A percentile compares a stretch with the other conserved stretches of the same genome.
phyloP scores from a whole-genome alignment of 2,329 filamentous ascomycete species.

The Ophiocordyceps sinensis region DNA sequence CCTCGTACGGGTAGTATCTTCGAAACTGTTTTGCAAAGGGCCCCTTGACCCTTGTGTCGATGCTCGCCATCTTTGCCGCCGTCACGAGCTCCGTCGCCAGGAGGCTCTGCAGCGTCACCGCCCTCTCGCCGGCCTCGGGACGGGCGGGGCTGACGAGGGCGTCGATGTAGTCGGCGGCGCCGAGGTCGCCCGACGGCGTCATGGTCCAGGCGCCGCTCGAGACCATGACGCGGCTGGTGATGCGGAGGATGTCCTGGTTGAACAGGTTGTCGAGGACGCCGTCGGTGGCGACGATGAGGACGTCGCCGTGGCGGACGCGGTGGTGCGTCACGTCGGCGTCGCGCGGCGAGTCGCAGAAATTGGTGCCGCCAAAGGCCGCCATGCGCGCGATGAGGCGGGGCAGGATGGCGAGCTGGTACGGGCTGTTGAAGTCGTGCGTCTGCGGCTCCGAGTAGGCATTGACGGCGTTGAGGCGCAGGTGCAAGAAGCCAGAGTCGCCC shows the following conservation, averaged over 20 bases:
- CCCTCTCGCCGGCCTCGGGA: constrained; percentile 10
- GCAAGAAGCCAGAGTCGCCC: constrained; percentile 86
- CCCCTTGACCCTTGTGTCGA: constrained; percentile 69
- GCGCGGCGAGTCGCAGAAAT: constrained; percentile 68
- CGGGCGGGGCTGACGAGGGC: constrained; percentile 18
- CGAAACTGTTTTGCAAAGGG: constrained; percentile 94
- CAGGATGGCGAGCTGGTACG: constrained; percentile 84
- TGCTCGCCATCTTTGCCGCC: constrained; percentile 72
- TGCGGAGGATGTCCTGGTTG: constrained; percentile 72
- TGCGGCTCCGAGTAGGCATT: constrained; percentile 73
- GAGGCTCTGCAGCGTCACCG: constrained; percentile 54
- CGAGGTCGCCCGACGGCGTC: constrained; percentile 42
- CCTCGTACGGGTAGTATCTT: constrained; percentile 73
- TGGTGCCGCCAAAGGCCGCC: constrained; percentile 67
- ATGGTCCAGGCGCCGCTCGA: constrained; percentile 59
- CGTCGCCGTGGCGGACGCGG: constrained; percentile 72
- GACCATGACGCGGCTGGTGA: constrained; percentile 66
- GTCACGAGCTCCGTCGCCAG: constrained; percentile 67
- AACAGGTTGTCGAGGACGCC: constrained; percentile 94
- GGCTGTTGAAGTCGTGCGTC: constrained; percentile 95
- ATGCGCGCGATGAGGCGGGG: constrained; percentile 65
- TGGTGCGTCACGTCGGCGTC: constrained; percentile 73
- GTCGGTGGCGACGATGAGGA: constrained; percentile 87
- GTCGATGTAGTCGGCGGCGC: constrained; percentile 47
- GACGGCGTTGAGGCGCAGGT: constrained; percentile 73